Percentiles rank a stretch among this genome's conserved stretches.
Conservation (phyloP, 108 stramenopile species). For the Skeletonema marinoi region DNA sequence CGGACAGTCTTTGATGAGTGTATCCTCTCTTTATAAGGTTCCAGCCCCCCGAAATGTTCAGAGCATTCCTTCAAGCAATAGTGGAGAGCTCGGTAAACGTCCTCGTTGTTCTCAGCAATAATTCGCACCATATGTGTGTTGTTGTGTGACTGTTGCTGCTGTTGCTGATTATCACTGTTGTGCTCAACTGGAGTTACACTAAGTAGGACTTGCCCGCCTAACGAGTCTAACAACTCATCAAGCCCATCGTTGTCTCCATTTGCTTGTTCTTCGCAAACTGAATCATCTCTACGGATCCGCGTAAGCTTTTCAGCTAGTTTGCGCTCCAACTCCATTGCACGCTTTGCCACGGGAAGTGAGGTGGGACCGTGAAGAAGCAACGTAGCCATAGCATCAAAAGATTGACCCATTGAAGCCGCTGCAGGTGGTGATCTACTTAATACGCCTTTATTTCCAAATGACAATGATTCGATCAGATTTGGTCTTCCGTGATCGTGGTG, state of each 20-base stretch:
- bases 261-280: not conserved
- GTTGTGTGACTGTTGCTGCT: not conserved
- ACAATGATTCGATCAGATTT: slow-evolving; percentile 33
- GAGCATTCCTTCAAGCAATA: slow-evolving; percentile 39
- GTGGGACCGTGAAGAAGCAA: slow-evolving; percentile 43
- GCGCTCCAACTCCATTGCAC: slow-evolving; percentile 20
- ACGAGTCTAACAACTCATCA: slow-evolving; percentile 5
- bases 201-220: slow-evolving; percentile 31
- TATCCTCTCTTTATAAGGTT: slow-evolving; percentile 46
- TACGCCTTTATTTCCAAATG: slow-evolving; percentile 19
- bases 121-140: slow-evolving; percentile 40
- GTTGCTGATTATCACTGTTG: not conserved
- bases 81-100: slow-evolving; percentile 44
- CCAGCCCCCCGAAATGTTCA: slow-evolving; percentile 32
- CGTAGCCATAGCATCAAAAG: slow-evolving; percentile 42
- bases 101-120: slow-evolving; percentile 41
- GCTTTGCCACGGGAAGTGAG: slow-evolving; percentile 25
- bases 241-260: slow-evolving; percentile 11
- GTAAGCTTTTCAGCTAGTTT: slow-evolving; percentile 19
- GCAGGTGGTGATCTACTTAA: slow-evolving; percentile 8
- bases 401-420: slow-evolving; percentile 25
- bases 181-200: slow-evolving; percentile 31
- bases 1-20: slow-evolving; percentile 38
- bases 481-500: slow-evolving; percentile 1
- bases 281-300: slow-evolving; percentile 16